Percentiles rank a stretch among this genome's conserved stretches.
phyloP scores from a whole-genome alignment of 768 basidiomycete genomes.

The Mycena polygramma region DNA sequence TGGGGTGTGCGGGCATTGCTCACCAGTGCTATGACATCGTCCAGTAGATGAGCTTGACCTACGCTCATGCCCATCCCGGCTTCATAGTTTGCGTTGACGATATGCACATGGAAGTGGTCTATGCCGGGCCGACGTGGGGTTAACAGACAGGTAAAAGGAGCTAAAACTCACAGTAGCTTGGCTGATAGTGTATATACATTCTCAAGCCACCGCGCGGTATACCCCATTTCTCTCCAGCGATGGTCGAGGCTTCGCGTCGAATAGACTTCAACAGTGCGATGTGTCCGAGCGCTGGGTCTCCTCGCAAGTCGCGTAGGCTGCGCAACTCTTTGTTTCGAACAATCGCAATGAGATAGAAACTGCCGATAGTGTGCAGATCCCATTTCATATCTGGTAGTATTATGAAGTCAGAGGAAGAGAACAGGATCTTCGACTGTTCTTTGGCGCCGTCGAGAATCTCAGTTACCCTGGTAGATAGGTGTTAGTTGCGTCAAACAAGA shows the following conservation, averaged over 20 bases:
- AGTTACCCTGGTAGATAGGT: constrained; percentile 71
- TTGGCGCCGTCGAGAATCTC: constrained; percentile 84
- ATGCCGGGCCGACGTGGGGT: neutral
- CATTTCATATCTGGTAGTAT: constrained; percentile 98
- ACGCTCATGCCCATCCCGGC: constrained; percentile 80
- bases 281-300: constrained; percentile 55
- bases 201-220: constrained; percentile 73
- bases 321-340: constrained; percentile 70
- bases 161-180: constrained; percentile 85
- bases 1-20: constrained; percentile 32
- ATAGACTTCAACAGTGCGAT: constrained; percentile 78
- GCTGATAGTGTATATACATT: constrained; percentile 95
- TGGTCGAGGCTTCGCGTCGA: constrained; percentile 61
- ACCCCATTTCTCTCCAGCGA: constrained; percentile 76
- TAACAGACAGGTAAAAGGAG: constrained; percentile 1
- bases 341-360: constrained; percentile 90
- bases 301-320: constrained; percentile 82
- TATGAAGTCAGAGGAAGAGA: constrained; percentile 73
- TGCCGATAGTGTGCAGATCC: constrained; percentile 81
- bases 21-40: constrained; percentile 91
- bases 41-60: constrained; percentile 93
- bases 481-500: neutral
- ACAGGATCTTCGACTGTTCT: constrained; percentile 81
- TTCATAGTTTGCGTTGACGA: constrained; percentile 82
- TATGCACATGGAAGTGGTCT: constrained; percentile 97